phyloP scores from a whole-genome alignment of 2,329 filamentous ascomycete species.

The Fusarium austroafricanum region DNA sequence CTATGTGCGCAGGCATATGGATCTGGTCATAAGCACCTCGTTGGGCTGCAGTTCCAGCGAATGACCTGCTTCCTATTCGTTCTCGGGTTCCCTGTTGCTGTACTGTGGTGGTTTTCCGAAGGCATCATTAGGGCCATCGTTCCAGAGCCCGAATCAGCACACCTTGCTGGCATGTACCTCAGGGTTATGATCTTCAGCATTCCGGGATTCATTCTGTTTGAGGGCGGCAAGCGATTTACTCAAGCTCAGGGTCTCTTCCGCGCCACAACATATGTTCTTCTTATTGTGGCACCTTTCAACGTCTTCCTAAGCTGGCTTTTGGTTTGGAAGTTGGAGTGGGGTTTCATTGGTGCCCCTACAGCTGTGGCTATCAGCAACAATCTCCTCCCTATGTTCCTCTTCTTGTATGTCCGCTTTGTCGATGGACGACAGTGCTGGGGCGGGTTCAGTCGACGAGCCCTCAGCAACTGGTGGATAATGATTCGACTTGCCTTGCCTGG shows the following conservation, averaged over 20 bases:
- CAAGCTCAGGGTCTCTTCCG: conserved; percentile 86
- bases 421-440: conserved; percentile 85
- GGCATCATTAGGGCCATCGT: conserved; percentile 66
- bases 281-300: conserved; percentile 82
- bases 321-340: conserved; percentile 76
- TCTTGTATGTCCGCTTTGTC: conserved; percentile 80
- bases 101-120: conserved; percentile 77
- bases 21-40: conserved; percentile 87
- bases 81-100: conserved; percentile 76
- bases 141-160: conserved; percentile 68
- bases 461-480: conserved; percentile 84
- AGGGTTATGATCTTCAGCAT: conserved; percentile 78
- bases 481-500: conserved; percentile 88
- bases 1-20: conserved; percentile 95
- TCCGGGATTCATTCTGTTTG: conserved; percentile 81
- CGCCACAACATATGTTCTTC: conserved; percentile 80
- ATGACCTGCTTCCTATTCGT: conserved; percentile 83
- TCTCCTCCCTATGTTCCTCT: conserved; percentile 79
- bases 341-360: conserved; percentile 84
- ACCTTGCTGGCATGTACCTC: conserved; percentile 78
- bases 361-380: conserved; percentile 83
- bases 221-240: conserved; percentile 82
- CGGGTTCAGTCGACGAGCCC: conserved; percentile 76
- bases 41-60: conserved; percentile 83
- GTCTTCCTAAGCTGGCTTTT: conserved; percentile 82